phyloP scores from a whole-genome alignment of 2,329 filamentous ascomycete species.

The Monosporascus ibericus region DNA sequence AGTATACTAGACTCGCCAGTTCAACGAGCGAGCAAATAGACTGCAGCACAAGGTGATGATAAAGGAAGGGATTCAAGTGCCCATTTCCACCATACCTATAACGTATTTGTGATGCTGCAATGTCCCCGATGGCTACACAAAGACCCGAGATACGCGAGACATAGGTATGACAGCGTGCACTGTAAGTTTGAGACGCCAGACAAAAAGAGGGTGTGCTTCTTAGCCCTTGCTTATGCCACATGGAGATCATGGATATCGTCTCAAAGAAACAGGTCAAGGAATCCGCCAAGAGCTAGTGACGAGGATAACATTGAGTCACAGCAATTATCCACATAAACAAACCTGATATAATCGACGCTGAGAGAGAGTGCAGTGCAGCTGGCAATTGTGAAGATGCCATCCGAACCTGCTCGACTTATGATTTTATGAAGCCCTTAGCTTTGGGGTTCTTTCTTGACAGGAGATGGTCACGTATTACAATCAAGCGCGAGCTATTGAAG shows the following conservation, averaged over 20 bases:
- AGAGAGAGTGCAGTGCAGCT: background rate
- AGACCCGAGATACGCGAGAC: slow-evolving; percentile 3
- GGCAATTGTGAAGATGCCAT: background rate
- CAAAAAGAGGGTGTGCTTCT: background rate
- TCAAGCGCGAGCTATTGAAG: too few relatives aligned
- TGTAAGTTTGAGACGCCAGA: background rate
- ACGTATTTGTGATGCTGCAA: background rate
- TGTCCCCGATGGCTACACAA: background rate
- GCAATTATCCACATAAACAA: background rate
- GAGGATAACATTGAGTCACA: background rate
- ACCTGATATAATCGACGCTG: background rate
- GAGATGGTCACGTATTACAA: too few relatives aligned
- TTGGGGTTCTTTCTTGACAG: too few relatives aligned
- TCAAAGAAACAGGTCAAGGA: background rate
- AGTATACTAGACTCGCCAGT: background rate
- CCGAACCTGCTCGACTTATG: background rate
- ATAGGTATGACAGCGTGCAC: slow-evolving; percentile 4
- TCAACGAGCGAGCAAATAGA: background rate
- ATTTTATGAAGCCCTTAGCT: too few relatives aligned
- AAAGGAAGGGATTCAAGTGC: background rate
- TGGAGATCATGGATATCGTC: background rate
- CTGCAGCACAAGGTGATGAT: background rate
- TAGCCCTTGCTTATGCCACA: background rate
- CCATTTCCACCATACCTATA: background rate
- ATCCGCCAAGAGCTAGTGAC: background rate